phyloP scores from a whole-genome alignment of 306 rosid genomes.

The Prunus fruticosa region DNA sequence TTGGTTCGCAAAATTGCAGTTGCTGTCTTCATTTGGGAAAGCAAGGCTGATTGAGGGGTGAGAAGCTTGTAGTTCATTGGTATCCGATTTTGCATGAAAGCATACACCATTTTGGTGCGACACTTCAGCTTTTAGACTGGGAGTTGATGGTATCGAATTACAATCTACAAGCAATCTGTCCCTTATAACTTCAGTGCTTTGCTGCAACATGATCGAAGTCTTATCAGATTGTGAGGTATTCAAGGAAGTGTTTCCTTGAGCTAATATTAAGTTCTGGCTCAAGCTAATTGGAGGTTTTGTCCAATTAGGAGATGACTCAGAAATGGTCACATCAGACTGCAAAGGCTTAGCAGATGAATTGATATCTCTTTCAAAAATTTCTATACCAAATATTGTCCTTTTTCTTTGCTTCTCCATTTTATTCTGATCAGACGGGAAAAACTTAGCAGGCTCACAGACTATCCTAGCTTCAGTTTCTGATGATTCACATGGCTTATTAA shows the following conservation, averaged over 20 bases:
- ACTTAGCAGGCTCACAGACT: slow-evolving; percentile 1
- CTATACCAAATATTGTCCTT: slow-evolving; percentile 49
- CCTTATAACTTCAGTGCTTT: slow-evolving; percentile 29
- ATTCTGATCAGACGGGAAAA: slow-evolving; percentile 7
- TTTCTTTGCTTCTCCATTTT: slow-evolving; percentile 18
- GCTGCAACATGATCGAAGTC: slow-evolving; percentile 17
- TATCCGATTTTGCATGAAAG: slow-evolving; percentile 32
- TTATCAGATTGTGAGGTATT: slow-evolving; percentile 34
- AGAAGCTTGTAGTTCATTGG: slow-evolving; percentile 38
- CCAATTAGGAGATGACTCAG: slow-evolving; percentile 57
- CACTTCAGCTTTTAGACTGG: slow-evolving; percentile 33
- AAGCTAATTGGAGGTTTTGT: slow-evolving; percentile 49
- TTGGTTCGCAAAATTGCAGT: slow-evolving; percentile 25
- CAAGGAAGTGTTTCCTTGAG: slow-evolving; percentile 36
- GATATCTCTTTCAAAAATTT: slow-evolving; percentile 37
- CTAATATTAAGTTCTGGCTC: slow-evolving; percentile 46
- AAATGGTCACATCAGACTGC: slow-evolving; percentile 36
- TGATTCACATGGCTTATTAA: slow-evolving; percentile 19
- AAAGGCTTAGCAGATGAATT: slow-evolving; percentile 35
- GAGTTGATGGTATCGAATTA: slow-evolving; percentile 42
- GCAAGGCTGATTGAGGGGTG: slow-evolving; percentile 46
- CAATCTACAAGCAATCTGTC: slow-evolving; percentile 46
- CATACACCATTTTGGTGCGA: slow-evolving; percentile 40
- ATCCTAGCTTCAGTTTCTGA: slow-evolving; percentile 16
- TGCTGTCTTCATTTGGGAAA: slow-evolving; percentile 33